Evolutionary conservation across 2,329 filamentous ascomycete species (phyloP), one percentile per base, ranked within the genome.

Genomic region (Penicillium oxalicum): DNA sequence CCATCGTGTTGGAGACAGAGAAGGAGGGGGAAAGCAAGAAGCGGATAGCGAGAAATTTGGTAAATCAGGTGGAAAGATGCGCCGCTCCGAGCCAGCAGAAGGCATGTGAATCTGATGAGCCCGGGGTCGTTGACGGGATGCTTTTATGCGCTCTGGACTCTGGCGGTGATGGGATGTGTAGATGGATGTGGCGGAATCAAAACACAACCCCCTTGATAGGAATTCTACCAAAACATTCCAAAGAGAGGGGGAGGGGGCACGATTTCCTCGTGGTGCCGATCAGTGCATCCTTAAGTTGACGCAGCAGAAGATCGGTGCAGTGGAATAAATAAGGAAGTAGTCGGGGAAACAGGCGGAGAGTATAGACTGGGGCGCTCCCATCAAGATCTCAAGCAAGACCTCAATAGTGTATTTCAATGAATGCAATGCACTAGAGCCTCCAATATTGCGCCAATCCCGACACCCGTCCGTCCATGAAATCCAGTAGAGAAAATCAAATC

Each of bases 1-100:
- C 67, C 75, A 78, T 79, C 36, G 47, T 49, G 29, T 32, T 11
- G 29, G 29, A 32, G 11, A 11, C 29, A 32, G 11, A 11, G 7
- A 7, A 12, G 32, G 40, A 12, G 32, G 25, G 12, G 9, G 9
- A 7, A 5, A 12, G 12, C 18, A 34, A 18, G 18, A 18, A 18
- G 18, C 18, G 18, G 18, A 18, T 18, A 18, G 18, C 18, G 2
- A 25, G n/a, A 40, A 25, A 34, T 9, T 25, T 9, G 28, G 40
- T 36, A 44, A 32, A 28, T 44, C 38, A 13, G 13, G 40, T 26
- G 9, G 25, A 33, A 11, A 27, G 12, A 28, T 40, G 26, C 45
- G 53, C 46, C 49, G 45, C 44, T 57, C 54, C 50, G 54, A 28
- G 40, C 52, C 52, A 34, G 54, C 46, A 47, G 50, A 56, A 51